Evolutionary conservation across 805 yeast species (phyloP).

Genomic region (Teunomyces kruisii): DNA sequence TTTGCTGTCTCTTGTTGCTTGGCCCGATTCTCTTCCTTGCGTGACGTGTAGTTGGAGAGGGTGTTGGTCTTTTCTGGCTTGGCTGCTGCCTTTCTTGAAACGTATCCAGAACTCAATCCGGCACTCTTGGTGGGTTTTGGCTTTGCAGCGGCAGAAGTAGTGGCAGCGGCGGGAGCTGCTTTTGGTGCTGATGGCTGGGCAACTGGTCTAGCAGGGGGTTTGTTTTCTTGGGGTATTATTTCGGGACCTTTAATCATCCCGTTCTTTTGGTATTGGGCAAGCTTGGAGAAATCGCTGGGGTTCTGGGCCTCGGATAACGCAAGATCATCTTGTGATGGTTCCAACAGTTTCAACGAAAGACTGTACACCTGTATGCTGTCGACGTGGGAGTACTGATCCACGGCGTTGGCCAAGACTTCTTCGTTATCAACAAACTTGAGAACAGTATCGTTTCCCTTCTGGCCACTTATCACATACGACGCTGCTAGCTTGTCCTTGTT

Average conservation of each 20-base stretch:
- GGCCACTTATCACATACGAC: slow-evolving; percentile 43
- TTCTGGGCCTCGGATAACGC: slow-evolving; percentile 18
- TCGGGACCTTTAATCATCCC: slow-evolving; percentile 38
- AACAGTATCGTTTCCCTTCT: slow-evolving; percentile 11
- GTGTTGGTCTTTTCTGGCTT: slow-evolving; percentile 11
- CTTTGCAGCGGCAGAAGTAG: neutral
- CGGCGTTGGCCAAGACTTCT: slow-evolving; percentile 19
- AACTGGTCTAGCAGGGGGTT: neutral
- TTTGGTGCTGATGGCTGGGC: neutral
- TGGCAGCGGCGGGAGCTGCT: neutral
- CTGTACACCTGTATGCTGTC: slow-evolving; percentile 41
- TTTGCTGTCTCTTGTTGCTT: neutral
- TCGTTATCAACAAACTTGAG: slow-evolving; percentile 26
- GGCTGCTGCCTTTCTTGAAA: slow-evolving; percentile 17
- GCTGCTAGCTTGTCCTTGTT: slow-evolving; percentile 39
- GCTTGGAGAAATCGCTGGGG: slow-evolving; percentile 12
- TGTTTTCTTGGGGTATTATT: slow-evolving; percentile 5
- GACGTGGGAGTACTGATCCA: slow-evolving; percentile 27
- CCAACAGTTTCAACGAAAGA: slow-evolving; percentile 17
- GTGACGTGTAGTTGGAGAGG: slow-evolving; percentile 16
- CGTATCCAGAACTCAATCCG: slow-evolving; percentile 27
- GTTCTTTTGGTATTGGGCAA: slow-evolving; percentile 19
- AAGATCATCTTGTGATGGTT: slow-evolving; percentile 14
- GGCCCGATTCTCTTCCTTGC: slow-evolving; percentile 11
- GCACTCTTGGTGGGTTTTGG: slow-evolving; percentile 8